phyloP scores from a whole-genome alignment of 2,329 filamentous ascomycete genomes.

The Pyrenochaeta sp. region DNA sequence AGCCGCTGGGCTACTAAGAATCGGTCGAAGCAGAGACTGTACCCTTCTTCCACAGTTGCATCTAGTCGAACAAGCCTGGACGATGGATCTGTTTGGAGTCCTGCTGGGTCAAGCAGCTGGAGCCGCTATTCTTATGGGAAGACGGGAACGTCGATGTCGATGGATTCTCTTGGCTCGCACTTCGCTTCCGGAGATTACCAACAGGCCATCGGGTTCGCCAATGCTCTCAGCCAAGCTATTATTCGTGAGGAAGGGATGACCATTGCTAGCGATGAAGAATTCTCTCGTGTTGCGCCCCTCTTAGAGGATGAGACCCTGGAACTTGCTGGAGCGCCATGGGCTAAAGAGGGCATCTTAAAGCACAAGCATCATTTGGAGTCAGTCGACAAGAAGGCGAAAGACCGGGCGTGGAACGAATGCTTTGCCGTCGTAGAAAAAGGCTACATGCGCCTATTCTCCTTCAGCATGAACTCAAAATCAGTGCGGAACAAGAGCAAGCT shows the following conservation, averaged over 20 bases:
- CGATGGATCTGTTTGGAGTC: conserved; percentile 91
- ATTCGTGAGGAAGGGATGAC: conserved; percentile 82
- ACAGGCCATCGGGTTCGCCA: conserved; percentile 96
- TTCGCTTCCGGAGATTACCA: conserved; percentile 84
- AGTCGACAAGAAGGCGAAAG: conserved; percentile 89
- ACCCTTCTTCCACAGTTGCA: conserved; percentile 80
- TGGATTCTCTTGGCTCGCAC: conserved; percentile 85
- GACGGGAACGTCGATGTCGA: conserved; percentile 88
- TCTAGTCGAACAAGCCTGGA: conserved; percentile 95
- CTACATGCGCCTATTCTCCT: conserved; percentile 92
- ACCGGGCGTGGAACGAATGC: conserved; percentile 92
- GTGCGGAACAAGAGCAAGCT: conserved; percentile 71
- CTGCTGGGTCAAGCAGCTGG: conserved; percentile 91
- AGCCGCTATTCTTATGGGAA: conserved; percentile 92
- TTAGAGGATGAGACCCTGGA: conserved; percentile 94
- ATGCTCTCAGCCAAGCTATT: conserved; percentile 94
- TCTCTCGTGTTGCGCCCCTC: conserved; percentile 68
- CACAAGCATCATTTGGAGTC: conserved; percentile 97
- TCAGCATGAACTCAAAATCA: conserved; percentile 79
- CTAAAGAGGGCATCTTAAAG: conserved; percentile 94
- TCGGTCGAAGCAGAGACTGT: conserved; percentile 78
- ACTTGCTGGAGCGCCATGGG: conserved; percentile 93
- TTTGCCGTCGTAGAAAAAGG: conserved; percentile 97
- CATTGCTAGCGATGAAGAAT: conserved; percentile 64
- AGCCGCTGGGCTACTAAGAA: conserved; percentile 86